Conservation (phyloP, 768 basidiomycete genomes). For the Chalciporus pseudorubinellus region DNA sequence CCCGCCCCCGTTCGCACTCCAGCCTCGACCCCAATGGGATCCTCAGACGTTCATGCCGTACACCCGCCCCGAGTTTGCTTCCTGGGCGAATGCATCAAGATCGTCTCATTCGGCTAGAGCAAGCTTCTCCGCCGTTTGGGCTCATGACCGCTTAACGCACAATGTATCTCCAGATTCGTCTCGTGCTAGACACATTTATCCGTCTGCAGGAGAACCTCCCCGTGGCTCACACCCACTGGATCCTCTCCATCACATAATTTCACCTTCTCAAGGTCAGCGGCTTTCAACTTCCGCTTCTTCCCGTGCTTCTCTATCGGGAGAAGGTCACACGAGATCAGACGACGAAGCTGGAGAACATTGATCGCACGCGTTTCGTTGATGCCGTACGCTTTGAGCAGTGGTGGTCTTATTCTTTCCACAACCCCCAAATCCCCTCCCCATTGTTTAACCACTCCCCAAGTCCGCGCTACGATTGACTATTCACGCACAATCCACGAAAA, state of each 20-base stretch:
- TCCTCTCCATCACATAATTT: slow-evolving; percentile 17
- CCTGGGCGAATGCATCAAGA: slow-evolving; percentile 33
- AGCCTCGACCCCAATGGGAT: slow-evolving; percentile 69
- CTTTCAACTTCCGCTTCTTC: slow-evolving; percentile 14
- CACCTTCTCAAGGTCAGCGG: slow-evolving; percentile 17
- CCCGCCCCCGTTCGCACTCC: slow-evolving; percentile 61
- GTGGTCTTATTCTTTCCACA: not conserved
- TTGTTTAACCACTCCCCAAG: slow-evolving; percentile 1
- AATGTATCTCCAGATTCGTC: slow-evolving; percentile 7
- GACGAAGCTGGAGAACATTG: slow-evolving; percentile 15
- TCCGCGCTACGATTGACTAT: slow-evolving; percentile 20
- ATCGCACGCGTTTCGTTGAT: slow-evolving; percentile 14
- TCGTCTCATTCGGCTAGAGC: slow-evolving; percentile 36
- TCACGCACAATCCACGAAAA: slow-evolving; percentile 24
- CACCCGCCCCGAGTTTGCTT: slow-evolving; percentile 37
- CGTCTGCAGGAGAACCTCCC: slow-evolving; percentile 15
- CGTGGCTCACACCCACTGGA: slow-evolving; percentile 10
- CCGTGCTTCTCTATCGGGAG: slow-evolving; percentile 13
- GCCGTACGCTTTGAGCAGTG: slow-evolving; percentile 11
- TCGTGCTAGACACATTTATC: slow-evolving; percentile 11
- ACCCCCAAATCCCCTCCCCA: not conserved
- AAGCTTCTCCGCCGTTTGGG: slow-evolving; percentile 15
- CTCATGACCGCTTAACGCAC: slow-evolving; percentile 16
- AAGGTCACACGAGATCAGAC: slow-evolving; percentile 19
- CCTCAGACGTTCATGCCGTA: slow-evolving; percentile 37